These are phyloP conservation scores for Excoecaria cochinchinensis DNA, from an alignment of 345 rosid genomes.

Conservation along the genomic window DNA sequence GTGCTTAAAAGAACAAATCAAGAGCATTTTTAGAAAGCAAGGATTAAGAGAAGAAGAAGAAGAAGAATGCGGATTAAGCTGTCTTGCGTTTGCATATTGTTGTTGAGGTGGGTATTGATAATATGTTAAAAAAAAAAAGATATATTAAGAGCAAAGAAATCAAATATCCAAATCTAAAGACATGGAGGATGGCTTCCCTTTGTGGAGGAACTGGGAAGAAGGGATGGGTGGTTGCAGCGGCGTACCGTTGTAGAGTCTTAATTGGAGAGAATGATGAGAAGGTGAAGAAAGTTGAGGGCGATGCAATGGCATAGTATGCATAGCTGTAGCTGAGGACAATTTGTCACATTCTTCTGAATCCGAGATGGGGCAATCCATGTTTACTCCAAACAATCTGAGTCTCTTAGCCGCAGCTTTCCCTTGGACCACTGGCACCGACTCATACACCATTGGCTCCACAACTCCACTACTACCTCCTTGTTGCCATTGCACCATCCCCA, in stretches of 20 bases:
- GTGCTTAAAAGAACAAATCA: not conserved
- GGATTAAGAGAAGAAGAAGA: not conserved
- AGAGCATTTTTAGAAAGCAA: not conserved
- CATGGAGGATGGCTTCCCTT: slow-evolving; percentile 43
- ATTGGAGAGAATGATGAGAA: slow-evolving; percentile 32
- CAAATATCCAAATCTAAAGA: slow-evolving; percentile 48
- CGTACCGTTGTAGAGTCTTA: slow-evolving; percentile 43
- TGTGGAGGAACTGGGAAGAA: slow-evolving; percentile 31
- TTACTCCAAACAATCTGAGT: slow-evolving; percentile 85
- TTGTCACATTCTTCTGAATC: slow-evolving; percentile 27
- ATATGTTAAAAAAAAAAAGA: not conserved
- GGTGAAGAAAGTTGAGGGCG: slow-evolving; percentile 20
- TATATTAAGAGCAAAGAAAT: not conserved
- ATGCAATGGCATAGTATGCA: slow-evolving; percentile 9
- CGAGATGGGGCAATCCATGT: slow-evolving; percentile 75
- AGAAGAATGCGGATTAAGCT: not conserved
- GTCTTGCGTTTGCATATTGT: not conserved
- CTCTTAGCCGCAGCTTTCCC: slow-evolving; percentile 67
- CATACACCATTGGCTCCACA: slow-evolving; percentile 41
- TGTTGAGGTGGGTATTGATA: not conserved
- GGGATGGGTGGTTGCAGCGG: slow-evolving; percentile 20
- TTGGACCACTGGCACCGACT: slow-evolving; percentile 64
- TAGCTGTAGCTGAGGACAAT: slow-evolving; percentile 29
- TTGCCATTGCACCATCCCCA: slow-evolving; percentile 32
- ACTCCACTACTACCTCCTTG: not conserved